phyloP scores from a whole-genome alignment of 2,329 filamentous ascomycete species.

The Fusarium sp. region DNA sequence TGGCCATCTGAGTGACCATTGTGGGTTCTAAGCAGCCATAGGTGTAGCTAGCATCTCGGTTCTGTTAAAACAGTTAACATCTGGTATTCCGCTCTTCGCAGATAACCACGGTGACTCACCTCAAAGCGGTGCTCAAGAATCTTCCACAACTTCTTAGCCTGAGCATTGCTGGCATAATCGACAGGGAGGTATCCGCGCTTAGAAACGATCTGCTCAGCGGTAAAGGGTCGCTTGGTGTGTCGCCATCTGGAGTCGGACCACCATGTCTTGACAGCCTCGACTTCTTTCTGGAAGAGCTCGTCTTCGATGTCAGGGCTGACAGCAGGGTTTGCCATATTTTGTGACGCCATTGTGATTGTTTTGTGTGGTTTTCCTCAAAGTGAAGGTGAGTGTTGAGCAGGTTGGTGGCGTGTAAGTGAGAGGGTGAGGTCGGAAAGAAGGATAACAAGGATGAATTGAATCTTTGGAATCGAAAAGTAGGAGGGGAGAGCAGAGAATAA shows the following conservation, averaged over 20 bases:
- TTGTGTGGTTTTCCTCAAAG: background rate
- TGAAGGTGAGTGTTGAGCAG: background rate
- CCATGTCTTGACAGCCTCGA: slow-evolving; percentile 91
- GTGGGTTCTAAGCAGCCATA: slow-evolving; percentile 98
- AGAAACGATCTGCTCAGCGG: slow-evolving; percentile 94
- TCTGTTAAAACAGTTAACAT: slow-evolving; percentile 59
- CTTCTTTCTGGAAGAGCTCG: slow-evolving; percentile 81
- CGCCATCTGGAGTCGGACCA: slow-evolving; percentile 94
- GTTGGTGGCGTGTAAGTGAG: slow-evolving; percentile 22
- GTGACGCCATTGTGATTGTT: slow-evolving; percentile 62
- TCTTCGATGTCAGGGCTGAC: slow-evolving; percentile 69
- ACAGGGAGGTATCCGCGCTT: slow-evolving; percentile 94
- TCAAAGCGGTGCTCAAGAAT: slow-evolving; percentile 88
- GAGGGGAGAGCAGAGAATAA: slow-evolving; percentile 40
- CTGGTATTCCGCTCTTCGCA: background rate
- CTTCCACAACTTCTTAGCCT: slow-evolving; percentile 94
- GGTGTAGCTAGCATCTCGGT: slow-evolving; percentile 87
- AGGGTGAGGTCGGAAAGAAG: background rate
- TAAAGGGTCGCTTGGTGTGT: slow-evolving; percentile 91
- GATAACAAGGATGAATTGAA: slow-evolving; percentile 9
- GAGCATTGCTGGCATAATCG: slow-evolving; percentile 87
- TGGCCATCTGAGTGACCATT: slow-evolving; percentile 99
- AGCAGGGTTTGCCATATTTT: slow-evolving; percentile 70
- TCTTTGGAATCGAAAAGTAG: background rate
- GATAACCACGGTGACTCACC: slow-evolving; percentile 60